Base-by-base conservation (phyloP, 495 filamentous ascomycete species). In the Chaetomidium leptoderma region DNA sequence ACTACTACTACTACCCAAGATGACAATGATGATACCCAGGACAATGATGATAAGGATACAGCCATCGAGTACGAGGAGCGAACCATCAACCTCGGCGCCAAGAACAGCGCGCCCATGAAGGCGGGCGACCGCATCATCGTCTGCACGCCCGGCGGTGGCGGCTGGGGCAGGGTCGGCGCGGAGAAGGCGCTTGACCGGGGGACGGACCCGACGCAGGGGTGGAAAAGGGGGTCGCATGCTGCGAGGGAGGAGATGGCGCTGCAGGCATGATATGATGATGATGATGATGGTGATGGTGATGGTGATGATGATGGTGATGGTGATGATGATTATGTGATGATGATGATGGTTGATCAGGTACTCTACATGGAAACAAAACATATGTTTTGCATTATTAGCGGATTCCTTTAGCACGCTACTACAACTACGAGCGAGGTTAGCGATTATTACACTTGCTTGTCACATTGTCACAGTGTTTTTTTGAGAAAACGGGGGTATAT, bases 91-190 rank as follows among this genome's bases (percentile, higher is more conserved):
- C 70, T 97, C 44, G 93, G 92, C 0, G 91, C 85, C 9, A 98
- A 98, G 80, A 97, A 97, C 68, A 96, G 90, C 16, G 91, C 92
- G 24, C 78, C 81, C 10, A 95, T 97, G 84, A 77, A 85, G 63
- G 76, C 83, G 0, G 92, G 93, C 23, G 93, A 98, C 69, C 80
- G 91, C 9, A 90, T 98, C 60, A 86, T 97, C 55, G 55, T 88
- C 24, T 73, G 70, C 48, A 89, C 87, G 14, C 87, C 87, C 4
- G 87, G 87, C 36, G 87, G 87, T 19, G 87, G 88, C 39, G 87
- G 84, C 1, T 91, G 87, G 86, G 87, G 87, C 5, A 75, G 71
- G 48, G 74, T 76, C 8, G 83, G 82, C 2, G 76, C 82, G 59
- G 75, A 76, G 63, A 85, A 71, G 69, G 70, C 70, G 16, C 33